phyloP scores from a whole-genome alignment of 2,329 filamentous ascomycete species.

The Cordyceps militaris region DNA sequence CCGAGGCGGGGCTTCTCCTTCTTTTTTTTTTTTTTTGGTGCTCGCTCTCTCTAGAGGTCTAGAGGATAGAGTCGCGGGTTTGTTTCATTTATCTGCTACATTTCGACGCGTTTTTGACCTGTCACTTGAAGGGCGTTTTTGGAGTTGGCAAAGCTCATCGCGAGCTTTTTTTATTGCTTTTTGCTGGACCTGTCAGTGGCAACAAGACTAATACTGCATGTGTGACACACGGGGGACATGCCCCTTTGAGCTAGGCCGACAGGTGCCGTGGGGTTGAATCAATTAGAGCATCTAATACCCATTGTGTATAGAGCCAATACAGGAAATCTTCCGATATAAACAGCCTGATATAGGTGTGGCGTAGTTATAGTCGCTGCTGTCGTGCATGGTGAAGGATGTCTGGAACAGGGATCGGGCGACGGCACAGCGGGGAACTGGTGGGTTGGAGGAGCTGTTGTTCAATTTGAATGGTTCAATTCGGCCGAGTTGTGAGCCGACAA shows the following conservation, averaged over 20 bases:
- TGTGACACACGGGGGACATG: neutral
- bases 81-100: neutral
- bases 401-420: neutral
- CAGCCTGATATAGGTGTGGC: neutral
- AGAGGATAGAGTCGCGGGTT: neutral
- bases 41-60: neutral
- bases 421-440: neutral
- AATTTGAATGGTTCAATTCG: neutral
- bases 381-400: neutral
- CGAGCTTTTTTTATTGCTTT: neutral
- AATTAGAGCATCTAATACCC: neutral
- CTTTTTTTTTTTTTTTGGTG: neutral
- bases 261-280: neutral
- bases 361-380: neutral
- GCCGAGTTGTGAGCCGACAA: neutral
- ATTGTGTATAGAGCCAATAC: neutral
- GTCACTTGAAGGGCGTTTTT: neutral
- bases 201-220: neutral
- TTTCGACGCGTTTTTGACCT: neutral
- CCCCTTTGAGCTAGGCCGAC: neutral
- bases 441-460: neutral
- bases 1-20: neutral
- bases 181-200: neutral
- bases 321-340: neutral
- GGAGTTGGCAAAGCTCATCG: neutral